Evolutionary conservation across 2,329 filamentous ascomycete species (phyloP), one percentile per base, ranked within the genome.

Genomic region (Ophiocordyceps camponoti-leonardi): DNA sequence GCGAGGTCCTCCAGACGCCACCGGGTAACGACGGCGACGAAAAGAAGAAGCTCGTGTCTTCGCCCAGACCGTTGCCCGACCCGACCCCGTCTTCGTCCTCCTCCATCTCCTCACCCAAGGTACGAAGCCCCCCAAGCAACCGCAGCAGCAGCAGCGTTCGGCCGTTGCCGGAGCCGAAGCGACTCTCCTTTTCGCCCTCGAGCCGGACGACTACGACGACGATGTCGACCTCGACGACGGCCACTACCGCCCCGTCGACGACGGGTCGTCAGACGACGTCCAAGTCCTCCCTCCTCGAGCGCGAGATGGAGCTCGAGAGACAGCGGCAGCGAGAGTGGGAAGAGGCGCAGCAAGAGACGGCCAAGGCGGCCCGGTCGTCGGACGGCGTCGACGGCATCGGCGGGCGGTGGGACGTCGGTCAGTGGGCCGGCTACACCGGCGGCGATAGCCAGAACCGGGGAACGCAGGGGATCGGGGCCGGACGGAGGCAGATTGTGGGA

Each of bases 251-350:
- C 23, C 23, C 23, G 5, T 77, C 39, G 78, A 75, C 11, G 74
- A 79, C 48, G 69, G 71, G 31, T 80, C 70, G 58, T 68, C 79
- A 6, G 63, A 71, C 8, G n/a, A 19, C 77, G 1, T 72, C 72
- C 51, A 83, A 81, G 64, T 83, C 79, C 0, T 83, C 79, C 0
- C 68, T 87, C 11, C 71, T 87, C 1, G 83, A 87, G 62, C 75
- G 81, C 26, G 83, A 88, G 61, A 86, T 87, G 81, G 83, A 88
- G 59, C 69, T 81, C 58, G 83, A 88, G 61, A 71, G 83, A 10
- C 76, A 86, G 64, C 69, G 83, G 14, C 83, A 88, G 63, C 72
- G 71, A 46, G 83, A 88, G 58, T 88, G 85, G 85, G 84, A 92
- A 59, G 77, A 83, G 50, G 68, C 77, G 1, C 85, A 90, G 61